These are phyloP conservation scores for Phytophthora palmivora DNA, from an alignment of 352 stramenopile species.

Conservation along the genomic window DNA sequence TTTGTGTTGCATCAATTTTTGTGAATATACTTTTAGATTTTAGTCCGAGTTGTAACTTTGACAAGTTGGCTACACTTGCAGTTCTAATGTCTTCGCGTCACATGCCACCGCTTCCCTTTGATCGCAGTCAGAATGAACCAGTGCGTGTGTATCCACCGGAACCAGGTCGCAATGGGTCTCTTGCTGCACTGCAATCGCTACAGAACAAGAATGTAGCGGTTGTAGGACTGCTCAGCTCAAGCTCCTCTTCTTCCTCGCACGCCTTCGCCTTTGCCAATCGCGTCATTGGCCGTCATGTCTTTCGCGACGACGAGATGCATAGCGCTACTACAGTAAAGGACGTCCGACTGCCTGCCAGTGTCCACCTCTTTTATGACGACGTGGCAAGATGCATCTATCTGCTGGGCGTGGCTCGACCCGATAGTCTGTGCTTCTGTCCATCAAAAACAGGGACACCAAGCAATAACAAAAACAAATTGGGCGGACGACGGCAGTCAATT, in stretches of 20 bases:
- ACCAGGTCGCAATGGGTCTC: constrained; percentile 17
- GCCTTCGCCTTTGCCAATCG: constrained; percentile 67
- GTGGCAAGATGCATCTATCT: constrained; percentile 57
- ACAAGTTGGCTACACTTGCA: not conserved
- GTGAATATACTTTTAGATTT: too few relatives aligned
- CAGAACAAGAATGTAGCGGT: constrained; percentile 51
- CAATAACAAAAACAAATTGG: constrained; percentile 17
- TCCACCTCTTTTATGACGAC: constrained; percentile 72
- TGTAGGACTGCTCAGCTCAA: constrained; percentile 57
- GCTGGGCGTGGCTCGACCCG: constrained; percentile 52
- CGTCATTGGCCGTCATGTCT: constrained; percentile 64
- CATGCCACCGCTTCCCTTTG: constrained; percentile 34
- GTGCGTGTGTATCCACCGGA: constrained; percentile 68
- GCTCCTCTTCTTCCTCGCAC: constrained; percentile 38
- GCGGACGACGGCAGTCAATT: constrained; percentile 11
- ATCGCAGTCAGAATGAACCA: constrained; percentile 48
- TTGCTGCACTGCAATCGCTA: constrained; percentile 46
- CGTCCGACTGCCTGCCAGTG: constrained; percentile 36
- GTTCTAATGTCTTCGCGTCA: constrained; percentile 15
- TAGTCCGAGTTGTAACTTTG: not conserved
- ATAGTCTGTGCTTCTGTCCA: constrained; percentile 44
- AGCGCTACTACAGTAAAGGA: constrained; percentile 32
- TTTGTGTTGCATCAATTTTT: too few relatives aligned
- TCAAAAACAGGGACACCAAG: constrained; percentile 12
- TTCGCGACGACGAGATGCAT: constrained; percentile 44